phyloP scores from a whole-genome alignment of 805 yeast genomes.

The Blastobotrys parvus region DNA sequence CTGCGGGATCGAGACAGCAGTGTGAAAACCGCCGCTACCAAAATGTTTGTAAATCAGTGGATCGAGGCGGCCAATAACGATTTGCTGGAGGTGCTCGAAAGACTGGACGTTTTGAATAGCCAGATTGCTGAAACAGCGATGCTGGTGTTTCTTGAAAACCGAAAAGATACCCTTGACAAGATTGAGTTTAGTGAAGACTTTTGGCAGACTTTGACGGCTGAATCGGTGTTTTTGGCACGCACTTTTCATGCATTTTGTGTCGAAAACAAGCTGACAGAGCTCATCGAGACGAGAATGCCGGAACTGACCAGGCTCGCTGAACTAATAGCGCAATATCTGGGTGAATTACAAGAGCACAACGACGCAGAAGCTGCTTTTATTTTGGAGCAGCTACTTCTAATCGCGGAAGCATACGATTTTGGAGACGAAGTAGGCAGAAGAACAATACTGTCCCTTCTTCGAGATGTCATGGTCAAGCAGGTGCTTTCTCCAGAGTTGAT shows the following conservation, averaged over 20 bases:
- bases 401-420: constrained; percentile 69
- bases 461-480: constrained; percentile 41
- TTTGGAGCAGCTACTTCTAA: constrained; percentile 59
- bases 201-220: constrained; percentile 67
- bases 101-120: constrained; percentile 61
- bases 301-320: constrained; percentile 68
- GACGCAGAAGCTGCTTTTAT: constrained; percentile 64
- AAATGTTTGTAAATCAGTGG: constrained; percentile 69
- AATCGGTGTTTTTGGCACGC: constrained; percentile 63
- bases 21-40: constrained; percentile 64
- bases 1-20: constrained; percentile 72
- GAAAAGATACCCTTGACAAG: constrained; percentile 54
- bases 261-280: constrained; percentile 41
- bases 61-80: constrained; percentile 58
- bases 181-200: constrained; percentile 54
- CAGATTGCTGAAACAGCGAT: constrained; percentile 62
- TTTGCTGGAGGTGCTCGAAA: constrained; percentile 59
- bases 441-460: constrained; percentile 51
- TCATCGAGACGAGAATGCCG: constrained; percentile 64
- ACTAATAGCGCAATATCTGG: constrained; percentile 47
- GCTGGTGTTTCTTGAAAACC: constrained; percentile 48
- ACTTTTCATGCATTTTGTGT: constrained; percentile 58
- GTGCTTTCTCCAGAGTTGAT: constrained; percentile 46
- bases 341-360: constrained; percentile 22
- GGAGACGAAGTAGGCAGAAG: constrained; percentile 89